Evolutionary conservation across 2,329 filamentous ascomycete species (phyloP), one percentile per base, ranked within the genome.

Genomic region (Waltergamsia citrina): DNA sequence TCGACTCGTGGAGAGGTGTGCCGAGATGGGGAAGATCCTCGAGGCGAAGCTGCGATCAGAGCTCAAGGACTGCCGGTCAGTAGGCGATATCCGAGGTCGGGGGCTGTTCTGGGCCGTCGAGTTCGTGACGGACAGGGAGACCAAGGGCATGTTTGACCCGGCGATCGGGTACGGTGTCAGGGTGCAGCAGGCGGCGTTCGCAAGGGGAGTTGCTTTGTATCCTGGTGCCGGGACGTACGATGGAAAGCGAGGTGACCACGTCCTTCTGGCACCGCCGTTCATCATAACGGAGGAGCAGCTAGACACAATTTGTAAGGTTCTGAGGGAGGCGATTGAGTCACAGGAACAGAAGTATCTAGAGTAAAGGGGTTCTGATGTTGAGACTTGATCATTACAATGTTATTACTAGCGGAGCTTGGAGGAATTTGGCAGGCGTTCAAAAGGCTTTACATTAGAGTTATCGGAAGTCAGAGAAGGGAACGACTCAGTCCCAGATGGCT

Each of bases 251-350:
- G 41, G 41, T 10, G 83, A 88, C 46, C 79, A 85, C 51, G 60
- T 85, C 23, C 63, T 87, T 18, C 46, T 88, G 9, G 71, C 80
- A 2, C 83, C 83, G 5, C 68, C 82, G 1, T 85, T 77, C 54
- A 85, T 72, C 29, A 63, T 79, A 16, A 74, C 67, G 2, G 38
- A 42, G 7, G 44, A 43, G 10, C 43, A 56, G 21, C 14, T 56
- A 6, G 20, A 21, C 33, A 31, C 5, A 29, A 30, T 37, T 14
- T 28, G 27, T 11, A 24, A 19, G 6, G 22, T 32, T 17, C 16
- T 40, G 21, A 37, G 26, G 29, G 32, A 37, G 16, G 30, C 38
- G 5, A 37, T 40, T 14, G 5, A 8, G 11, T 21, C 30, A 4
- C 29, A 33, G 15, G 35, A 37, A 10, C 9, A 16, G 11, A 12